phyloP scores from a whole-genome alignment of 2,329 filamentous ascomycete genomes.

The Raffaelea ambrosiae region DNA sequence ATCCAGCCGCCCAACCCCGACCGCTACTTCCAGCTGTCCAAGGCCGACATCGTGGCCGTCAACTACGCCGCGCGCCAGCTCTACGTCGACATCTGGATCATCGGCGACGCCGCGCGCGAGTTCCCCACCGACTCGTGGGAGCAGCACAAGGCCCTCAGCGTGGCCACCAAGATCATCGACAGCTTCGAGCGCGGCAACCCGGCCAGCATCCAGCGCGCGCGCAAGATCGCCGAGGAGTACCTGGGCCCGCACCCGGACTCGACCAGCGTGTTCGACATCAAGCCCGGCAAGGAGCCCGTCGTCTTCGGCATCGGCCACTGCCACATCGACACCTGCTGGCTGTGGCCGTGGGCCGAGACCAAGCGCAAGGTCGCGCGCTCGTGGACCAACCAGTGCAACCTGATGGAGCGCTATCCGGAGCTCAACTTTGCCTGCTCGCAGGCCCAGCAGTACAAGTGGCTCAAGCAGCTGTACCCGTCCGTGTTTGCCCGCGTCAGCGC shows the following conservation, averaged over 20 bases:
- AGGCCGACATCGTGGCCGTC: constrained; percentile 80
- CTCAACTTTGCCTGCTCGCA: constrained; percentile 88
- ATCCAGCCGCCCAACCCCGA: constrained; percentile 88
- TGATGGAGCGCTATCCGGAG: constrained; percentile 93
- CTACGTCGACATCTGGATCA: constrained; percentile 92
- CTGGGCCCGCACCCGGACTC: constrained; percentile 76
- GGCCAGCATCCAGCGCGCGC: constrained; percentile 68
- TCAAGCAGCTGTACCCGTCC: constrained; percentile 80
- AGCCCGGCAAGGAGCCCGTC: constrained; percentile 61
- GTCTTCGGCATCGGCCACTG: constrained; percentile 92
- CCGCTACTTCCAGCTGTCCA: constrained; percentile 65
- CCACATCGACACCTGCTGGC: constrained; percentile 96
- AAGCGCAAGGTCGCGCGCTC: constrained; percentile 93
- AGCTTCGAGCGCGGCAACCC: constrained; percentile 74
- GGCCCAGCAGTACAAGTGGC: constrained; percentile 97
- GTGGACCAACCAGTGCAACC: constrained; percentile 92
- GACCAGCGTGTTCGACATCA: constrained; percentile 71
- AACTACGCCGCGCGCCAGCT: constrained; percentile 78
- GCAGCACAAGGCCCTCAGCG: constrained; percentile 73
- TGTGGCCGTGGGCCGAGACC: constrained; percentile 97
- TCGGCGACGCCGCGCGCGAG: constrained; percentile 83
- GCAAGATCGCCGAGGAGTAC: constrained; percentile 76
- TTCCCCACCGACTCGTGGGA: constrained; percentile 85
- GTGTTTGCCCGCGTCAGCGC: constrained; percentile 84
- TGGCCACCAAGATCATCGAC: constrained; percentile 85